A percentile compares a stretch with the other conserved stretches of the same genome.
phyloP scores from a whole-genome alignment of 306 rosid genomes.

The Prunus dulcis region DNA sequence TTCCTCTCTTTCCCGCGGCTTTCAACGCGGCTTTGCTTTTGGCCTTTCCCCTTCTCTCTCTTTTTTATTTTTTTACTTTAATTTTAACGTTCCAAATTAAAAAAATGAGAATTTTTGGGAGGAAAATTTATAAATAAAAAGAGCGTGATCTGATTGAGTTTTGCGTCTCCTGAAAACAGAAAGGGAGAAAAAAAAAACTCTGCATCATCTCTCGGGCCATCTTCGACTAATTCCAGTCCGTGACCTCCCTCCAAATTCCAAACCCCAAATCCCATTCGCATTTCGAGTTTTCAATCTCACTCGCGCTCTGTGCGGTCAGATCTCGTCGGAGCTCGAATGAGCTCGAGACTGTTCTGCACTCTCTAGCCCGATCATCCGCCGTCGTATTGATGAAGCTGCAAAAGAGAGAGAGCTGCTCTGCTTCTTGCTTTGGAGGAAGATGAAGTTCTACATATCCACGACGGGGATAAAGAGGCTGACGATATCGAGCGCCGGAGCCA shows the following conservation, averaged over 20 bases:
- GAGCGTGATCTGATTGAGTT: background rate
- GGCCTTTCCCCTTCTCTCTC: constrained; percentile 16
- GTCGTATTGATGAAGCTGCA: constrained; percentile 26
- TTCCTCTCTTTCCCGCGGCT: constrained; percentile 56
- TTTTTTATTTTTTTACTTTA: background rate
- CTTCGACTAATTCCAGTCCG: background rate
- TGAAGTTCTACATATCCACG: constrained; percentile 84
- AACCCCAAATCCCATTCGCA: background rate
- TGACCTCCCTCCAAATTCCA: background rate
- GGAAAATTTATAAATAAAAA: background rate
- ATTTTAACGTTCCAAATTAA: background rate
- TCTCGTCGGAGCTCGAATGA: background rate
- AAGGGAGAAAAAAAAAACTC: background rate
- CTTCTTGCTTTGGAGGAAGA: constrained; percentile 12
- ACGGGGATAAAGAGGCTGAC: constrained; percentile 68
- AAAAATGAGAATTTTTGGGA: background rate
- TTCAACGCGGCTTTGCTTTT: constrained; percentile 56
- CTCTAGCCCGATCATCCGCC: background rate
- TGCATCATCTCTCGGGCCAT: background rate
- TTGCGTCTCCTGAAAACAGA: background rate
- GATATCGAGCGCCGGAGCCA: constrained; percentile 47
- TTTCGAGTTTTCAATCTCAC: background rate
- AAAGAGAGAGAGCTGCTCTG: background rate
- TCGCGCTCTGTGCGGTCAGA: background rate
- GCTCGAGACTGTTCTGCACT: background rate